Base-by-base conservation (phyloP, 768 basidiomycete species). In the Hericium rajendrae region DNA sequence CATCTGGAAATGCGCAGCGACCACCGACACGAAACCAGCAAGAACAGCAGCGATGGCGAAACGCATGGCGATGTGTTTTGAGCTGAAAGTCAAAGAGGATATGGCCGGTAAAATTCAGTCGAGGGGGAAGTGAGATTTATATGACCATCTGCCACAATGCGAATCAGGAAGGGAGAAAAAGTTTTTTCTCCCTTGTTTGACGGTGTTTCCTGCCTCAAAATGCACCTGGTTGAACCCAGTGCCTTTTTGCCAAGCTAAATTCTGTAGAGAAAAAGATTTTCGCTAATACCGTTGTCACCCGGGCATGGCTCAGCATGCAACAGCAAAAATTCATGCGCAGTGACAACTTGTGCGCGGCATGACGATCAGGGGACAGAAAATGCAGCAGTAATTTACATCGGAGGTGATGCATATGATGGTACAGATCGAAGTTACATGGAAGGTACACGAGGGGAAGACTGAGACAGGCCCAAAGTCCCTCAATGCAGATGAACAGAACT, bases 1-100 rank as follows among this genome's bases (percentile, higher is more conserved):
- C 46, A 93, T 74, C 62, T 86, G 84, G 72, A 93, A 94, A 70
- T 94, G 91, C 8, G 88, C 90, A 51, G 72, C 73, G 32, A 74
- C 83, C 43, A 72, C 67, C 38, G 76, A 65, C 13, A 73, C 70
- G 22, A 79, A 67, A 38, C 68, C 63, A 39, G 70, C 65, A 26
- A 81, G 56, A 57, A 79, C 38, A 57, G 71, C 41, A 49, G 75
- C 50, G 57, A 70, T 58, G 28, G 71, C 22, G 62, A 73, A 60
- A 58, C 58, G 68, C 76, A 78, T 78, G 50, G 8, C 58, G 16
- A 55, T 49, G 22, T 54, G 37, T 15, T 54, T 41, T 22, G 57
- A 51, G 6, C 58, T 48, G 48, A 24, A 40, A 32, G 22, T 6
- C 32, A 10, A 32, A 41, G 24, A 38, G 41, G 10, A 22, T 46